Percentiles rank a stretch among this genome's conserved stretches.
These are phyloP conservation scores for Lasiodiplodia sp. DNA, from an alignment of 2,329 filamentous ascomycete genomes.

Conservation along the genomic window DNA sequence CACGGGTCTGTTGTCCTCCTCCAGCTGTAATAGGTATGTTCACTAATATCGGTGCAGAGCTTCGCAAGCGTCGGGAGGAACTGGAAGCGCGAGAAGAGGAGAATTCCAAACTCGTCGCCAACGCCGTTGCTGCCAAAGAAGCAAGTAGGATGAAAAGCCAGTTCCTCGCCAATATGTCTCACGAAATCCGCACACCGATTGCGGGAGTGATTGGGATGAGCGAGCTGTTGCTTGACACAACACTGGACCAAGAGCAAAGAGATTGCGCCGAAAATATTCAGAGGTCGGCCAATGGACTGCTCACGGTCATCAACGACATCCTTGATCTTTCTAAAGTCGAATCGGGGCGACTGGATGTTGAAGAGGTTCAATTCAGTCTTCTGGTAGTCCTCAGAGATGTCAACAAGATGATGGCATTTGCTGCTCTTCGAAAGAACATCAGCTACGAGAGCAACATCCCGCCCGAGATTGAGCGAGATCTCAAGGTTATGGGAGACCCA, in stretches of 20 bases:
- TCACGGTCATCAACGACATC: slow-evolving; percentile 92
- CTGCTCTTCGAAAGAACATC: slow-evolving; percentile 79
- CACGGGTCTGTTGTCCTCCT: slow-evolving; percentile 51
- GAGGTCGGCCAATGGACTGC: slow-evolving; percentile 77
- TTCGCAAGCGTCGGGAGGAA: slow-evolving; percentile 70
- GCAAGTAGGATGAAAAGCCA: slow-evolving; percentile 81
- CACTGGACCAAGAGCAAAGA: slow-evolving; percentile 72
- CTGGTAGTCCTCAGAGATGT: slow-evolving; percentile 79
- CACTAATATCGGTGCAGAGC: slow-evolving; percentile 50
- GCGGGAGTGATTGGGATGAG: slow-evolving; percentile 83
- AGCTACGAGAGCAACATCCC: slow-evolving; percentile 73
- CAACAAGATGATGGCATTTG: slow-evolving; percentile 86
- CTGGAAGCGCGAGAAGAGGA: slow-evolving; percentile 70
- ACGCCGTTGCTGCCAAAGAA: slow-evolving; percentile 80
- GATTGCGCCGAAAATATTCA: slow-evolving; percentile 82
- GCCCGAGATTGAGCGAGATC: slow-evolving; percentile 67
- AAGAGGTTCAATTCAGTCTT: slow-evolving; percentile 81
- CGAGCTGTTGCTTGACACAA: slow-evolving; percentile 73
- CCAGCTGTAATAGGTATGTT: background rate
- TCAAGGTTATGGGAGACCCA: slow-evolving; percentile 86
- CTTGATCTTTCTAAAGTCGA: slow-evolving; percentile 89
- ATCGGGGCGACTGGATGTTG: slow-evolving; percentile 77
- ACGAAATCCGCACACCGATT: slow-evolving; percentile 80
- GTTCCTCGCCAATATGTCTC: slow-evolving; percentile 83
- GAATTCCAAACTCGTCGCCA: slow-evolving; percentile 74